Evolutionary conservation across 257 asterid genomes (phyloP).

Genomic region (Parsonsia alboflavescens): DNA sequence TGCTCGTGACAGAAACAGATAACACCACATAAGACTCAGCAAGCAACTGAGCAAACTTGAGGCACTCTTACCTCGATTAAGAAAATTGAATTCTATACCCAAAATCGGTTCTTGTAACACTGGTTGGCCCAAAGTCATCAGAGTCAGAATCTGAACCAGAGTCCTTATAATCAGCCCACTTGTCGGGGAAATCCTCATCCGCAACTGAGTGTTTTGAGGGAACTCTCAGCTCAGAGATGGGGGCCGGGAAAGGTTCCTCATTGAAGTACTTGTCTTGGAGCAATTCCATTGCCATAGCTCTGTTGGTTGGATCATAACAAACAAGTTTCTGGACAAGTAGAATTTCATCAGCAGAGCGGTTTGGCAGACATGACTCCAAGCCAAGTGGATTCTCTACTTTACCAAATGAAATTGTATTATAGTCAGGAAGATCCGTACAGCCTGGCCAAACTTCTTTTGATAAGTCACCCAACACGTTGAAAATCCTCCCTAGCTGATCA

Average conservation of each 20-base stretch:
- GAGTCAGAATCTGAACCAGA: conserved; percentile 63
- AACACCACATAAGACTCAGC: too few relatives aligned
- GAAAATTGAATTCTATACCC: conserved; percentile 62
- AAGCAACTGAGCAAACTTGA: neutral
- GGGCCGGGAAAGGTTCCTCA: conserved; percentile 73
- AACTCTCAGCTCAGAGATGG: conserved; percentile 59
- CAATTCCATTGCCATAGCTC: conserved; percentile 78
- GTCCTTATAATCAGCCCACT: conserved; percentile 47
- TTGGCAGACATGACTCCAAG: conserved; percentile 52
- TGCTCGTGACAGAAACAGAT: neutral
- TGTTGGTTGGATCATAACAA: conserved; percentile 58
- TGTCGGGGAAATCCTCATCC: conserved; percentile 49
- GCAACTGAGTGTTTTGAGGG: conserved; percentile 49
- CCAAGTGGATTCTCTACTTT: conserved; percentile 66
- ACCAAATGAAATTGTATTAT: conserved; percentile 63
- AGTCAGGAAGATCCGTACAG: conserved; percentile 77
- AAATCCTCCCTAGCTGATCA: conserved; percentile 73
- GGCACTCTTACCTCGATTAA: neutral
- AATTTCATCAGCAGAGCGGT: conserved; percentile 61
- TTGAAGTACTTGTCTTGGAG: conserved; percentile 75
- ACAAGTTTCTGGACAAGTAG: conserved; percentile 53
- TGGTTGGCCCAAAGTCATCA: conserved; percentile 60
- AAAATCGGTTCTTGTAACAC: conserved; percentile 38
- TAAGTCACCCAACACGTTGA: conserved; percentile 63
- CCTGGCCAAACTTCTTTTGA: conserved; percentile 82